Base-by-base conservation (phyloP, 2,329 filamentous ascomycete genomes). In the Mariannaea elegans region DNA sequence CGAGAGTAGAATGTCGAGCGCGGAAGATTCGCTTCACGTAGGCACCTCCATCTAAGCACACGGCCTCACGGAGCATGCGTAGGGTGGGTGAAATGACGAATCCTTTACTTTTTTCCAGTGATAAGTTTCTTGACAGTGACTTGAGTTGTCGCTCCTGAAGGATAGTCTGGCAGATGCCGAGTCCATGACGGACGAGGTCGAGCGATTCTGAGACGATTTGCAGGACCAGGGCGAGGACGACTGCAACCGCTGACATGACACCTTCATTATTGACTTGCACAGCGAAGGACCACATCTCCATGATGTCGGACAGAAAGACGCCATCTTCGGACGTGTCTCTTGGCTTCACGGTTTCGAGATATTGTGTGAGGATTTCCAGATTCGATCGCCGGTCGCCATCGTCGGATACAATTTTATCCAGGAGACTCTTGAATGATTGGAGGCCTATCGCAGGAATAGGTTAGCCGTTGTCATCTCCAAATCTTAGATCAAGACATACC, bases 41-140 rank as follows among this genome's bases (percentile, higher is more conserved):
- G 39, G 87, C 86, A 13, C 95, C 96, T 14, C 93, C 93, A 75
- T 98, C 94, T 64, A 97, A 90, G 54, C 84, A 88, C 14, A 92
- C 87, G n/a, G 94, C 84, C 77, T 99, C 94, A 50, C 90, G 91
- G 60, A 99, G 83, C 50, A 99, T 80, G 56, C 94, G 88, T 59
- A 99, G 79, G 21, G 91, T 94, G 1, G 95, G 94, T 3, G 93
- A 95, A 61, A 97, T 94, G 59, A 98, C 81, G 75, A 92, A 93
- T 36, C 93, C 93, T 72, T 96, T 97, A 46, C 87, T 84, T 75
- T 93, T 94, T 21, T 91, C 89, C 0, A 92, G 87, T 3, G 91
- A 90, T 16, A 98, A 78, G 60, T 92, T 93, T 60, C 89, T 88
- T 29, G 92, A 88, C 21, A 98, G 79, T 3, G 97, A 84, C 67